Percentiles rank a stretch among this genome's conserved stretches.
These are phyloP conservation scores for Neopestalotiopsis sp. DNA, from an alignment of 2,329 filamentous ascomycete genomes.

Conservation along the genomic window DNA sequence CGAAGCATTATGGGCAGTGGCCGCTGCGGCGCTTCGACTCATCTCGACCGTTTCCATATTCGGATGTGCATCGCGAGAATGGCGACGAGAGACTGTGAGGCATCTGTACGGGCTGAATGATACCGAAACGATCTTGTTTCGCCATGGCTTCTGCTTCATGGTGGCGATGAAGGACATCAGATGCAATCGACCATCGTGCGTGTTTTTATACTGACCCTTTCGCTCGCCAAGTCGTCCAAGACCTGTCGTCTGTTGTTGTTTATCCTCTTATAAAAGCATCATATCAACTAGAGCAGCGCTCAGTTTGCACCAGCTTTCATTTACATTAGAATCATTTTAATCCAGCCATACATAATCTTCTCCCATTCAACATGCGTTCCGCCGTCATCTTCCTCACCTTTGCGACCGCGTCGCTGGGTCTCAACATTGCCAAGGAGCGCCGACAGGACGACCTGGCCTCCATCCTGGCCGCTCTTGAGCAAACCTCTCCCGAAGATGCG, in stretches of 20 bases:
- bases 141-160: not conserved
- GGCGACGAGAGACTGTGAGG: not conserved
- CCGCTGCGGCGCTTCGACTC: not conserved
- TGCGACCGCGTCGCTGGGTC: slow-evolving; percentile 11
- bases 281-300: slow-evolving; percentile 14
- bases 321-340: not conserved
- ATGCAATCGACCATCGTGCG: not conserved
- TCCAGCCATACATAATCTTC: not conserved
- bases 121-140: not conserved
- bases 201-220: not conserved
- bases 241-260: not conserved
- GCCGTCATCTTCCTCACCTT: slow-evolving; percentile 10
- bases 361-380: slow-evolving; percentile 14
- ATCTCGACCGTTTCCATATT: not conserved
- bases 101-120: not conserved
- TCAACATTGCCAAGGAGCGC: slow-evolving; percentile 14
- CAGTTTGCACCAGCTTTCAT: not conserved
- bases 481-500: slow-evolving; percentile 10
- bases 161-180: not conserved
- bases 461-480: slow-evolving; percentile 6
- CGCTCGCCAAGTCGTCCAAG: slow-evolving; percentile 6
- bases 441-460: slow-evolving; percentile 10
- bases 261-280: no score
- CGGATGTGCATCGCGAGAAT: not conserved
- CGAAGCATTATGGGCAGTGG: not conserved